Conservation (phyloP, 2,329 filamentous ascomycete genomes). For the Cladobotryum mycophilum region DNA sequence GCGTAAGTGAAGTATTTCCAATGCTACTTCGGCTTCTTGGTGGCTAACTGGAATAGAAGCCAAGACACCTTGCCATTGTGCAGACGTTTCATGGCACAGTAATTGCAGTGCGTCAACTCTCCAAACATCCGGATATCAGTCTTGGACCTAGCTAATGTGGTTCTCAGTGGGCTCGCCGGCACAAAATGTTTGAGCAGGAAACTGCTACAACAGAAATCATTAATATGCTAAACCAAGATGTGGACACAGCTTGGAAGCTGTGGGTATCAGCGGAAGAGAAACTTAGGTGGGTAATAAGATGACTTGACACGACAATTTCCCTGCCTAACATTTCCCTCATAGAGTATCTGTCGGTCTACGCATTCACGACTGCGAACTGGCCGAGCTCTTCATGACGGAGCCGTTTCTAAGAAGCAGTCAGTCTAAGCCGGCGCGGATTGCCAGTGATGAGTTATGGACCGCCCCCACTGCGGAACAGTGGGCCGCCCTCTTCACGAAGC, state of each 20-base stretch:
- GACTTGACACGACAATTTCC: no score
- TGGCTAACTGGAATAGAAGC: neutral
- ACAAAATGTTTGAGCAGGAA: constrained; percentile 1
- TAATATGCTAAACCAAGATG: neutral
- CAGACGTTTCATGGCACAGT: constrained; percentile 14
- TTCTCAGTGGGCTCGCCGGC: constrained; percentile 10
- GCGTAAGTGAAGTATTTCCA: neutral
- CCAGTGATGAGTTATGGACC: neutral
- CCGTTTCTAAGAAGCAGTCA: neutral
- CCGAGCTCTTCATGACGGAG: neutral
- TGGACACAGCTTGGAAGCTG: neutral
- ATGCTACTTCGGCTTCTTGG: no score
- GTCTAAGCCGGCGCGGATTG: neutral
- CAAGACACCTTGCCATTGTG: constrained; percentile 9
- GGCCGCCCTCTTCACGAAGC: neutral
- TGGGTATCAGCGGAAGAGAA: neutral
- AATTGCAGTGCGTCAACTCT: constrained; percentile 1
- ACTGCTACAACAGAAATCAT: constrained; percentile 5
- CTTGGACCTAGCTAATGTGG: no score
- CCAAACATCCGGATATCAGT: no score
- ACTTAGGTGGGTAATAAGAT: no score
- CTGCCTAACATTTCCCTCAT: no score
- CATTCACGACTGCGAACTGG: constrained; percentile 1
- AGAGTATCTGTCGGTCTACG: neutral
- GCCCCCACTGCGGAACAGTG: neutral